phyloP scores from a whole-genome alignment of 1,139 yeast genomes.

The Arxiozyma slooffiae region DNA sequence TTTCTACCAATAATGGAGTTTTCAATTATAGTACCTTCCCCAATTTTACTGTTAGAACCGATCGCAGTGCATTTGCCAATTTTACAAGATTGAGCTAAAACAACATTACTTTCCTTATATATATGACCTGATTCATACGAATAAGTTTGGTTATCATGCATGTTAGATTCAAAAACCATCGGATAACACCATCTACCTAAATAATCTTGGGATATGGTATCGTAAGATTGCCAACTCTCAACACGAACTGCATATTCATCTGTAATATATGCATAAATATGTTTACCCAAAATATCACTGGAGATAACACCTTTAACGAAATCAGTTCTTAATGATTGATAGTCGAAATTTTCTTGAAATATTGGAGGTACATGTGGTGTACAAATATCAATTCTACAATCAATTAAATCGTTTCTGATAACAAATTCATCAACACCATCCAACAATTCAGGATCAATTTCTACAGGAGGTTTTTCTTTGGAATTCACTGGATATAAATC shows the following conservation, averaged over 20 bases:
- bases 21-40: constrained; percentile 43
- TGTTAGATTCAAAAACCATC: constrained; percentile 75
- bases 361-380: constrained; percentile 91
- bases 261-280: constrained; percentile 75
- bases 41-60: constrained; percentile 62
- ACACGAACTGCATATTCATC: constrained; percentile 88
- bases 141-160: constrained; percentile 60
- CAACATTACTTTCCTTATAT: constrained; percentile 73
- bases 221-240: constrained; percentile 86
- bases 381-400: constrained; percentile 93
- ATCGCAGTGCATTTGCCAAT: constrained; percentile 69
- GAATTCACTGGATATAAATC: constrained; percentile 58
- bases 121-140: constrained; percentile 74
- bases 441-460: constrained; percentile 75
- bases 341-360: constrained; percentile 92
- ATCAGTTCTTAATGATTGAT: constrained; percentile 75
- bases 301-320: constrained; percentile 86
- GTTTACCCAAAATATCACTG: constrained; percentile 81
- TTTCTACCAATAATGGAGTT: constrained; percentile 76
- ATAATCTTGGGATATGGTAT: constrained; percentile 80
- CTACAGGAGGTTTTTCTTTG: constrained; percentile 40
- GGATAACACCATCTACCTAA: constrained; percentile 91
- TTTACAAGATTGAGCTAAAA: constrained; percentile 85
- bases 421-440: constrained; percentile 70
- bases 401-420: constrained; percentile 84